Evolutionary conservation across 2,329 filamentous ascomycete genomes (phyloP), one percentile per base, ranked within the genome.

Genomic region (Colletotrichum sp.): DNA sequence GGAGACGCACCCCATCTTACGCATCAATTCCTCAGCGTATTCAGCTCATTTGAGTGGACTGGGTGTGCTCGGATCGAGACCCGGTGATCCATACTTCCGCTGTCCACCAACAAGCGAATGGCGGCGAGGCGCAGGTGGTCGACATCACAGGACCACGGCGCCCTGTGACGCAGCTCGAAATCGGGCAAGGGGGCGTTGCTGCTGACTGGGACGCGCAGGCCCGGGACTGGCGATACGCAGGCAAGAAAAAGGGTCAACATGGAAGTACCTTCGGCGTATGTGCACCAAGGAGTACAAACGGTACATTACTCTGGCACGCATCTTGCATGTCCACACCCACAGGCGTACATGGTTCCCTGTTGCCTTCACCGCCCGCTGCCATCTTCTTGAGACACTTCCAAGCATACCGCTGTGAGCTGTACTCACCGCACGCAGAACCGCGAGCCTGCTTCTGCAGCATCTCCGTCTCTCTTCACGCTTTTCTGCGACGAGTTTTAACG

Each of bases 121-220:
- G 69, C 73, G 69, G 69, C 64, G 64, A 76, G 73, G 70, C 70
- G 73, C 73, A 76, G 73, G 70, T 34, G 69, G 70, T 68, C 57
- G 69, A 76, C 64, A 76, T 76, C 73, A 76, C 73, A 76, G 73
- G 73, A 76, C 73, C 73, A 65, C 73, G 59, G 64, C 64, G 70
- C 44, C 44, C 73, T 76, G 73, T 72, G 70, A 76, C 55, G 69
- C 72, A 72, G 49, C 68, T 52, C 30, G 62, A 44, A 62, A 69
- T 21, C 30, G 24, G n/a, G 64, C 73, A 76, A 44, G 73, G 73
- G 57, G 18, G 13, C 15, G 26, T 26, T 68, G 55, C 32, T 62
- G 34, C 32, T 62, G 34, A 32, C 49, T 34, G 57, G 67, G 59
- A 26, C 15, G 34, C 34, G 59, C 39, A 39, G 71, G 62, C 63